Evolutionary conservation across 2,329 filamentous ascomycete species (phyloP).

Genomic region (Leptodontidium sp.): DNA sequence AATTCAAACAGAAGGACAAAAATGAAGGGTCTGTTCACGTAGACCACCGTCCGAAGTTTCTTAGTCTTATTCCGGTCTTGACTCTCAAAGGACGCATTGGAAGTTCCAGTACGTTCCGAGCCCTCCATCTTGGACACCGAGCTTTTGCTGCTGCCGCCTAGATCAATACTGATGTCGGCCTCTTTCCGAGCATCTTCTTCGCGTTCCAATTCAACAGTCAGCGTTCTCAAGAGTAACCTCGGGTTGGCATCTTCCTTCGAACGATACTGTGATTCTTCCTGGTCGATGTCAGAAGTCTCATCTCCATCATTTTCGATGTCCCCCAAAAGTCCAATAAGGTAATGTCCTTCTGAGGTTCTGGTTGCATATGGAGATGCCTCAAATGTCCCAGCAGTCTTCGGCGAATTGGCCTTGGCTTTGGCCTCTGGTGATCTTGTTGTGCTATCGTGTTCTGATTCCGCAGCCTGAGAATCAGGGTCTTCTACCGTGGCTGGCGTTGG

Average conservation of each 20-base stretch:
- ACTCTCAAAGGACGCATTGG: constrained; percentile 49
- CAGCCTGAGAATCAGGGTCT: not conserved
- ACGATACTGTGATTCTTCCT: constrained; percentile 19
- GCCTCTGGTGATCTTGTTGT: not conserved
- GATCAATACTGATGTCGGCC: constrained; percentile 55
- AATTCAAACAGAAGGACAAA: constrained; percentile 77
- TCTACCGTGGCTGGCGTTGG: constrained; percentile 31
- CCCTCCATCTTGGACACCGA: constrained; percentile 24
- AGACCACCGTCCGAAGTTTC: constrained; percentile 74
- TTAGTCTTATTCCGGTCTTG: constrained; percentile 63
- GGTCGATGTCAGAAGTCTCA: constrained; percentile 14
- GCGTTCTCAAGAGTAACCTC: constrained; percentile 68
- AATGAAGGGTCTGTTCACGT: constrained; percentile 78
- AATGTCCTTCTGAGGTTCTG: constrained; percentile 55
- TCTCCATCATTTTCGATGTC: constrained; percentile 60
- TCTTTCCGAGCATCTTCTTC: constrained; percentile 52
- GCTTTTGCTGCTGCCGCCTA: constrained; percentile 44
- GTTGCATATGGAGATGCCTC: constrained; percentile 18
- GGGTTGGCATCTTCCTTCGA: constrained; percentile 51
- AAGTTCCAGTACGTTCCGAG: constrained; percentile 40
- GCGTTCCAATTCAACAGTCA: constrained; percentile 70
- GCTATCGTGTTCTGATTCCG: not conserved
- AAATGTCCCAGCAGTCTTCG: not conserved
- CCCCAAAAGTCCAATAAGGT: constrained; percentile 73
- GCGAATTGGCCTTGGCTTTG: not conserved